phyloP scores from a whole-genome alignment of 2,329 filamentous ascomycete genomes.

The Xylariaceae sp. region DNA sequence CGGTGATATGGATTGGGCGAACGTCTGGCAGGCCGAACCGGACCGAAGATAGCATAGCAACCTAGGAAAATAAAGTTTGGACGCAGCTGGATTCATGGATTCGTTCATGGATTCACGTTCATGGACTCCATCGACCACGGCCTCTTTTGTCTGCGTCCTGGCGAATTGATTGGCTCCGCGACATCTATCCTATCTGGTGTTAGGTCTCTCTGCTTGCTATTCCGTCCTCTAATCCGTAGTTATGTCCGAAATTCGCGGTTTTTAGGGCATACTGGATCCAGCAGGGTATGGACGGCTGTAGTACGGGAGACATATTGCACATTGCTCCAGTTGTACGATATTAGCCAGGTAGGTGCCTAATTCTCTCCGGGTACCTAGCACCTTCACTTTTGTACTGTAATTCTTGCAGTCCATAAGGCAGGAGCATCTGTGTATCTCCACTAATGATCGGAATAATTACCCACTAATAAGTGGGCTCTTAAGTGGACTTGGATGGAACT shows the following conservation, averaged over 20 bases:
- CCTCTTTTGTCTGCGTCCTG: not conserved
- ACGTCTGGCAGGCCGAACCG: not conserved
- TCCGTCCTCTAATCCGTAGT: not conserved
- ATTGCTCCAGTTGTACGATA: not conserved
- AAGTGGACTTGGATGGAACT: too few relatives aligned
- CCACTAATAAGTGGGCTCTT: not conserved
- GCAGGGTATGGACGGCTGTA: not conserved
- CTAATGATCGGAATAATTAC: not conserved
- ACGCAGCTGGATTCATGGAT: not conserved
- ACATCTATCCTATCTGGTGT: not conserved
- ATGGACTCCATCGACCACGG: too few relatives aligned
- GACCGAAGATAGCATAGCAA: not conserved
- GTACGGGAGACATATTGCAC: not conserved
- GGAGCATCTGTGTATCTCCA: not conserved
- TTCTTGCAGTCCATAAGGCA: not conserved
- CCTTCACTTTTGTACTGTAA: too few relatives aligned
- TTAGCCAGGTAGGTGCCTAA: not conserved
- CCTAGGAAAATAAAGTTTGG: not conserved
- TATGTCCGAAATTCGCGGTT: not conserved
- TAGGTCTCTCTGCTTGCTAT: too few relatives aligned
- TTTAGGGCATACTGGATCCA: not conserved
- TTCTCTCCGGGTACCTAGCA: too few relatives aligned
- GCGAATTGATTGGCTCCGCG: not conserved
- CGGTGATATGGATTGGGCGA: too few relatives aligned
- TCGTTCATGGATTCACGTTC: too few relatives aligned